phyloP scores from a whole-genome alignment of 176 grass and related monocot species.

The Avena eriantha region DNA sequence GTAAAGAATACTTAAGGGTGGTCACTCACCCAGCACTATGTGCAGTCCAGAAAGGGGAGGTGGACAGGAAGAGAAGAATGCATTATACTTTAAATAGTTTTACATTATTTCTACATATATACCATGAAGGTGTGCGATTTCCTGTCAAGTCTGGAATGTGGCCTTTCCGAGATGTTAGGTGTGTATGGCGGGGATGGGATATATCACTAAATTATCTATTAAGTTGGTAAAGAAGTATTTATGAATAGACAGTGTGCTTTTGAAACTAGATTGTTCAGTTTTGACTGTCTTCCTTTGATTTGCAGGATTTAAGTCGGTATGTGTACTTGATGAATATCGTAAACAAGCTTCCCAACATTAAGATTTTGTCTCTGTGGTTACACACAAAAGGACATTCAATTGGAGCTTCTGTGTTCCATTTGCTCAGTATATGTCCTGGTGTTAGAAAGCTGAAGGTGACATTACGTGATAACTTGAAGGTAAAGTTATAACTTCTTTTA shows the following conservation, averaged over 20 bases:
- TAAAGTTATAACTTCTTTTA: constrained; percentile 33
- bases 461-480: constrained; percentile 15
- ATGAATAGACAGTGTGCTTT: background rate
- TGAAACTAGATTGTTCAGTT: background rate
- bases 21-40: background rate
- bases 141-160: too few relatives aligned
- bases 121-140: too few relatives aligned
- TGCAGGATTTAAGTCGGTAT: constrained; percentile 26
- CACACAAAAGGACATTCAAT: constrained; percentile 29
- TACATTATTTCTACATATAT: too few relatives aligned
- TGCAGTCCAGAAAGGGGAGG: background rate
- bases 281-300: background rate
- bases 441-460: constrained; percentile 25
- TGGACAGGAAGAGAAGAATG: too few relatives aligned
- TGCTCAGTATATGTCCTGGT: constrained; percentile 21
- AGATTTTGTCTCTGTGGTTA: constrained; percentile 24
- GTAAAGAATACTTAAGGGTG: background rate
- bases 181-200: too few relatives aligned
- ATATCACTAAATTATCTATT: background rate
- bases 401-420: constrained; percentile 40
- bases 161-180: too few relatives aligned
- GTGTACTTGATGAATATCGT: constrained; percentile 28
- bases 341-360: constrained; percentile 29
- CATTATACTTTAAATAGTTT: too few relatives aligned
- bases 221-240: background rate